Percentiles rank a stretch among this genome's conserved stretches.
These are phyloP conservation scores for Tolypocladium endophyticum DNA, from an alignment of 2,329 filamentous ascomycete species.

Conservation along the genomic window DNA sequence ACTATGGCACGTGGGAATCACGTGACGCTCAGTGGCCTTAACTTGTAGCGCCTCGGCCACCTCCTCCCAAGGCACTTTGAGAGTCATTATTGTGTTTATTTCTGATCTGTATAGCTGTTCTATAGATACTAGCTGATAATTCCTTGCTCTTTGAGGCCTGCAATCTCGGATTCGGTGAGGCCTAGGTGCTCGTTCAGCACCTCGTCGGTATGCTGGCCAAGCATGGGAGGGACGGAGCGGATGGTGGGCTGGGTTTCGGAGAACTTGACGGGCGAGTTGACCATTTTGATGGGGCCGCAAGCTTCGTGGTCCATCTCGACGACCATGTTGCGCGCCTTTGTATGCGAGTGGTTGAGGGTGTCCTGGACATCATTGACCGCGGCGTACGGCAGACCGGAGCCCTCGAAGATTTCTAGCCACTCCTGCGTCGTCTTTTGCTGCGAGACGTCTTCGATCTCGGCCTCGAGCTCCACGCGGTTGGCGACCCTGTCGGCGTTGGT, in stretches of 20 bases:
- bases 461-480: slow-evolving; percentile 68
- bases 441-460: slow-evolving; percentile 66
- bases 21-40: not conserved
- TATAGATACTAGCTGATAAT: slow-evolving; percentile 42
- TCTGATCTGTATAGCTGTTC: not conserved
- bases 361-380: slow-evolving; percentile 88
- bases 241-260: slow-evolving; percentile 71
- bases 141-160: slow-evolving; percentile 51
- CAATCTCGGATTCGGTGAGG: slow-evolving; percentile 47
- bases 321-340: slow-evolving; percentile 79
- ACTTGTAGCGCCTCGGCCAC: too few relatives aligned
- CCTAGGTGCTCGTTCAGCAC: slow-evolving; percentile 56
- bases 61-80: not conserved
- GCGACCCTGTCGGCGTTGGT: slow-evolving; percentile 54
- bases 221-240: slow-evolving; percentile 66
- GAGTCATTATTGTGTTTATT: not conserved
- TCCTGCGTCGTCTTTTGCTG: slow-evolving; percentile 69
- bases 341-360: slow-evolving; percentile 77
- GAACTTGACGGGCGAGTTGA: slow-evolving; percentile 93
- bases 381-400: slow-evolving; percentile 84
- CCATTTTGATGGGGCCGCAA: slow-evolving; percentile 79
- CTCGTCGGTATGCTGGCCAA: slow-evolving; percentile 82
- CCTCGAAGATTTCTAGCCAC: slow-evolving; percentile 80
- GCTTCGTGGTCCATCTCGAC: slow-evolving; percentile 71
- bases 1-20: not conserved